A percentile compares a stretch with the other conserved stretches of the same genome.
Evolutionary conservation across 495 filamentous ascomycete species (phyloP).

Genomic region (Podospora didyma): DNA sequence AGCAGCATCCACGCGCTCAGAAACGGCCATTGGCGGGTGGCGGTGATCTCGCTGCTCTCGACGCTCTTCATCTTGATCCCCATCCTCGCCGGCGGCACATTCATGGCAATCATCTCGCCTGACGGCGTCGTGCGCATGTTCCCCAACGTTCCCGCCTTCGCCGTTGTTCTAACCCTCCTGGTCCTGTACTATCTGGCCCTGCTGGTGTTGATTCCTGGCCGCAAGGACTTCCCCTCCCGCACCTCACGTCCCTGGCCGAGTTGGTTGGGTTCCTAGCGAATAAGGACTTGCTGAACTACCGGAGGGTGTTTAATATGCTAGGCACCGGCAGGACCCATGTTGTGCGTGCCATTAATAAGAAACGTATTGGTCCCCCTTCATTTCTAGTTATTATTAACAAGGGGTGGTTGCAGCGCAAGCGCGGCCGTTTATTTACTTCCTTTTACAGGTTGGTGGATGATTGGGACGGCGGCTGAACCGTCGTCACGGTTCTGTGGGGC

Average conservation of each 20-base stretch:
- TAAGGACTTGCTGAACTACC: conserved; percentile 63
- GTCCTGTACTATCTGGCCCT: conserved; percentile 57
- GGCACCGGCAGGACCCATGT: too few relatives aligned
- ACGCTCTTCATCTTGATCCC: conserved; percentile 63
- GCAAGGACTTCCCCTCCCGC: conserved; percentile 60
- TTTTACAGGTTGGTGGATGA: too few relatives aligned
- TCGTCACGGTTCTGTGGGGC: too few relatives aligned
- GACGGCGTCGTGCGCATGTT: conserved; percentile 58
- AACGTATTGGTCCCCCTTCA: too few relatives aligned
- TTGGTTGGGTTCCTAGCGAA: conserved; percentile 71
- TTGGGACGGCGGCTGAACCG: too few relatives aligned
- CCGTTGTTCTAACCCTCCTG: conserved; percentile 64
- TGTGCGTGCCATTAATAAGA: too few relatives aligned
- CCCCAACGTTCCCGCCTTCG: conserved; percentile 64
- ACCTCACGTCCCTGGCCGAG: conserved; percentile 68
- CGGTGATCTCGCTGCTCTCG: conserved; percentile 62
- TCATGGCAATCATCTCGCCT: conserved; percentile 70
- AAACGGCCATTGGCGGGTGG: conserved; percentile 68
- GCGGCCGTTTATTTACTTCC: too few relatives aligned
- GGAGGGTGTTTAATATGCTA: too few relatives aligned
- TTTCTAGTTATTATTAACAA: too few relatives aligned
- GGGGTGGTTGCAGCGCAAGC: too few relatives aligned
- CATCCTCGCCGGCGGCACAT: conserved; percentile 71
- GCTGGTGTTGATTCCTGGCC: conserved; percentile 47
- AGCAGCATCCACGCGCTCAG: conserved; percentile 57